Percentiles rank a stretch among this genome's conserved stretches.
These are phyloP conservation scores for Biscogniauxia sp. DNA, from an alignment of 2,329 filamentous ascomycete genomes.

Conservation along the genomic window DNA sequence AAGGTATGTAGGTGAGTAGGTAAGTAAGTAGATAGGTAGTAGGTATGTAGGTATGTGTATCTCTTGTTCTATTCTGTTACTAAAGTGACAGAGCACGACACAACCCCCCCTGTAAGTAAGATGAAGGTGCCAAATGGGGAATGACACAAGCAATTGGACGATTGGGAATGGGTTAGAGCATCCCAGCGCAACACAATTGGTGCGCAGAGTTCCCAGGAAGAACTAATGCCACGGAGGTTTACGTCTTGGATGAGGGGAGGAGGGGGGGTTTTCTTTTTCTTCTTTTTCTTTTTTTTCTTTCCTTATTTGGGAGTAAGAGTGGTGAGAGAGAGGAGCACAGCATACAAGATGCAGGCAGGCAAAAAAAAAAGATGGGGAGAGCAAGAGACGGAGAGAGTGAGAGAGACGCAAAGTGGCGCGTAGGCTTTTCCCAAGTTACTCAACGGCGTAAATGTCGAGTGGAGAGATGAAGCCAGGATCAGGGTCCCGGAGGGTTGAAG, in stretches of 20 bases:
- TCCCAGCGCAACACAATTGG: constrained; percentile 20
- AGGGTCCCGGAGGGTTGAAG: constrained; percentile 14
- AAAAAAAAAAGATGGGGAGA: constrained; percentile 2
- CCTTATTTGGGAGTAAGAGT: constrained; percentile 12
- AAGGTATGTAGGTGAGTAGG: no score
- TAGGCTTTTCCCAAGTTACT: neutral
- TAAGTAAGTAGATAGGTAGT: no score
- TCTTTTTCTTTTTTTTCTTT: no score
- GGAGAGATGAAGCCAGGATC: constrained; percentile 14
- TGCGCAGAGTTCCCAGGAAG: constrained; percentile 6
- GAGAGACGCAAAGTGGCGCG: constrained; percentile 10
- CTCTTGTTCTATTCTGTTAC: constrained; percentile 13
- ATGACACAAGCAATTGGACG: constrained; percentile 8
- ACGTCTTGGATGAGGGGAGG: constrained; percentile 11
- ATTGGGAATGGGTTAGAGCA: constrained; percentile 12
- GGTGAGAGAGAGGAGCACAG: constrained; percentile 9
- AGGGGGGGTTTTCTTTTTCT: no score
- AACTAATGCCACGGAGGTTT: constrained; percentile 9
- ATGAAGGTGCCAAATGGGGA: constrained; percentile 10
- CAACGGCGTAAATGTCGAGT: constrained; percentile 2
- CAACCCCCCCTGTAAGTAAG: neutral
- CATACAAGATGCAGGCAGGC: neutral
- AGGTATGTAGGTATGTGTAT: neutral
- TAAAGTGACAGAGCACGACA: neutral
- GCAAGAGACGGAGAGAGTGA: neutral